Percentiles rank a stretch among this genome's conserved stretches.
These are phyloP conservation scores for Sideroxylon spinosum DNA, from an alignment of 179 eudicot species.

Conservation along the genomic window DNA sequence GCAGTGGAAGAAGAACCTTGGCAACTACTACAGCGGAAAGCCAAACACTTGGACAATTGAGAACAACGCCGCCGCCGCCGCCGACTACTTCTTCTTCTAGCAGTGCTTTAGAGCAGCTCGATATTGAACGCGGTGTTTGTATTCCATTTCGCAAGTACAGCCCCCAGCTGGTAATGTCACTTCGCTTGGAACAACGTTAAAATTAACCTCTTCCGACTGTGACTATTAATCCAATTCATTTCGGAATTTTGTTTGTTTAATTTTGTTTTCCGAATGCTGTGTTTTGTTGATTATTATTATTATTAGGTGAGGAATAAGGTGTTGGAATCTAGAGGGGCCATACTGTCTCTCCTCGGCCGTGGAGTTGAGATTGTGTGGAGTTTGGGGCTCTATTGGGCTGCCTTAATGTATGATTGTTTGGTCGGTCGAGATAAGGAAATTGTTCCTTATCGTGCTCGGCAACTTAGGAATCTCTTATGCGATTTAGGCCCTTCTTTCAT, in stretches of 20 bases:
- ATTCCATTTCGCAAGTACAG: constrained; percentile 89
- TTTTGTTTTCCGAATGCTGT: neutral
- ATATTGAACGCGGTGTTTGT: constrained; percentile 96
- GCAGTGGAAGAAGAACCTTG: neutral
- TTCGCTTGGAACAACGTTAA: neutral
- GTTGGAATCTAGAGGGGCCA: constrained; percentile 73
- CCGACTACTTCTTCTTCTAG: neutral
- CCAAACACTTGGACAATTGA: neutral
- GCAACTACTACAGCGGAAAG: neutral
- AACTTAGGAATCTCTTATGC: constrained; percentile 80
- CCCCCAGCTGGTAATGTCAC: constrained; percentile 51
- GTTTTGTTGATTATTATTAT: neutral
- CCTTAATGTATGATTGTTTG: constrained; percentile 63
- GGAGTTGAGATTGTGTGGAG: constrained; percentile 94
- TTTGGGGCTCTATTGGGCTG: constrained; percentile 82
- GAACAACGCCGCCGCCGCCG: neutral
- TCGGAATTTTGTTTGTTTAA: neutral
- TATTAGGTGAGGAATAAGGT: constrained; percentile 84
- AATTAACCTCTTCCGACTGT: neutral
- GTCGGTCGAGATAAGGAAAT: constrained; percentile 90
- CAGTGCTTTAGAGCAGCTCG: constrained; percentile 81
- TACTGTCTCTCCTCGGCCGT: constrained; percentile 66
- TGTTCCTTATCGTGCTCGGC: constrained; percentile 90
- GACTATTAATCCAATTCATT: neutral
- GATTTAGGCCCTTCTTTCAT: constrained; percentile 91